Percentiles rank a stretch among this genome's conserved stretches.
These are phyloP conservation scores for Amylostereum areolatum DNA, from an alignment of 1,284 basidiomycete genomes.

Conservation along the genomic window DNA sequence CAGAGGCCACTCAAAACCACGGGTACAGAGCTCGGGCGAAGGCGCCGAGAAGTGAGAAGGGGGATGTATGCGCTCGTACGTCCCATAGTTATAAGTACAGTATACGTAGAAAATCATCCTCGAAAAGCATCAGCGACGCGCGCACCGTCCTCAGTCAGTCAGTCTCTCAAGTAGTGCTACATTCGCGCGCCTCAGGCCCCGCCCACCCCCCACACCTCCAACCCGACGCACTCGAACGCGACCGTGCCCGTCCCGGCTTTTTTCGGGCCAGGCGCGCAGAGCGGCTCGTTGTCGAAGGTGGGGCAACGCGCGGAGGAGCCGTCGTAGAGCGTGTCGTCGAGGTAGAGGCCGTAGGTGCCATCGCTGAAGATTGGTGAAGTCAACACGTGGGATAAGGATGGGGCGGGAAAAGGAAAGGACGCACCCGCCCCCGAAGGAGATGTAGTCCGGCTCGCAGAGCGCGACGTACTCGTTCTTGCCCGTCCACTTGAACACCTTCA, in stretches of 20 bases:
- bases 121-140: too few species aligned
- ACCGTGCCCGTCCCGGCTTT: constrained; percentile 46
- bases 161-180: too few species aligned
- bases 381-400: background rate
- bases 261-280: constrained; percentile 50
- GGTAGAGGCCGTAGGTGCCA: constrained; percentile 82
- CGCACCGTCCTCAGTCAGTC: too few species aligned
- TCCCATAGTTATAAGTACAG: too few species aligned
- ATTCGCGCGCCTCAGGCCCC: background rate
- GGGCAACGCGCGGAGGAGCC: constrained; percentile 83
- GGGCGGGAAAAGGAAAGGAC: constrained; percentile 23
- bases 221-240: constrained; percentile 76
- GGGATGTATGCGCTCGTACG: too few species aligned
- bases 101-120: too few species aligned
- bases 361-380: constrained; percentile 42
- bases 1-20: too few species aligned
- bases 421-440: constrained; percentile 90
- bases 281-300: constrained; percentile 83
- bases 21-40: too few species aligned
- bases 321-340: constrained; percentile 79
- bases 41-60: too few species aligned
- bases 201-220: constrained; percentile 82
- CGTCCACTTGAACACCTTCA: constrained; percentile 81
- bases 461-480: constrained; percentile 90
- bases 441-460: constrained; percentile 72